phyloP scores from a whole-genome alignment of 176 grass and related monocot species.

The Musa beccarii region DNA sequence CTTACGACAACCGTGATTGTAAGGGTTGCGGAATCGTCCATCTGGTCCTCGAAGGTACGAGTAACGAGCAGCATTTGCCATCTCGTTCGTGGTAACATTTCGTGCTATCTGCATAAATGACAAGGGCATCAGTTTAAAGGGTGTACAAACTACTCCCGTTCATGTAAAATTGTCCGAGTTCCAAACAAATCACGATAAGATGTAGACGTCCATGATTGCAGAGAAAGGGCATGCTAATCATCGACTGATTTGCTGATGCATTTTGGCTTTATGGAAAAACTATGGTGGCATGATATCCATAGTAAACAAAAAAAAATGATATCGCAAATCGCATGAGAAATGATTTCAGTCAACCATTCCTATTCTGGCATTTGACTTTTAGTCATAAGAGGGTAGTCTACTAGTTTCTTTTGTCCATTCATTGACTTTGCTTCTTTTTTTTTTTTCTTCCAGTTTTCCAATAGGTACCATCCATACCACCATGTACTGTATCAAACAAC shows the following conservation, averaged over 20 bases:
- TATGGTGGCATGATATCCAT: too few species aligned
- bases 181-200: too few species aligned
- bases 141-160: neutral
- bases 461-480: neutral
- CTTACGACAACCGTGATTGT: slow-evolving; percentile 50
- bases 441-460: neutral
- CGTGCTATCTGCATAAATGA: slow-evolving; percentile 48
- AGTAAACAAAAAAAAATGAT: too few species aligned
- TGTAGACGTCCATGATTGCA: too few species aligned
- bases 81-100: slow-evolving; percentile 88
- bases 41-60: slow-evolving; percentile 70
- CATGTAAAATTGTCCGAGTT: neutral
- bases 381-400: too few species aligned
- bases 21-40: slow-evolving; percentile 86
- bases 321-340: too few species aligned
- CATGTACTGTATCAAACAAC: neutral
- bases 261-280: too few species aligned
- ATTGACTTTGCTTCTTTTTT: neutral
- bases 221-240: too few species aligned
- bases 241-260: too few species aligned
- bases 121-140: neutral
- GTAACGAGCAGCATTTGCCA: slow-evolving; percentile 60
- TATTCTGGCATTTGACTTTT: too few species aligned
- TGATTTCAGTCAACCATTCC: too few species aligned
- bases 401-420: too few species aligned